Evolutionary conservation across 1,284 basidiomycete genomes (phyloP), one percentile per base, ranked within the genome.

Genomic region (Lentinus polychrous): DNA sequence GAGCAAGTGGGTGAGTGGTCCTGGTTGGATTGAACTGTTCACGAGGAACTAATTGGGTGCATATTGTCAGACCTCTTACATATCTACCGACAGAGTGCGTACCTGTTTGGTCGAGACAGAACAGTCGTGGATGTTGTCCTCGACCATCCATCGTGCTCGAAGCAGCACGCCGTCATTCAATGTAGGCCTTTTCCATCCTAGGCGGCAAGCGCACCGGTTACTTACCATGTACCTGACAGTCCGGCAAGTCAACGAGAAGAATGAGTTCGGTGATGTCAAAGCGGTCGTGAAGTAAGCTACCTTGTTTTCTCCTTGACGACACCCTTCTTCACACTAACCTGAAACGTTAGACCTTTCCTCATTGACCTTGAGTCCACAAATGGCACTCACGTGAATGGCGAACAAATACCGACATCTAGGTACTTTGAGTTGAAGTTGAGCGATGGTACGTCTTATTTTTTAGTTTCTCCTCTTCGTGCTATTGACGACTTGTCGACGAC

Each of bases 311-410:
- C 18, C 43, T 43, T 45, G 24, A 20, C 35, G 35, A 18, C 35
- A 12, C 55, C 45, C 48, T 47, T 33, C 34, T 49, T 47, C 51
- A 49, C 48, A 48, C 54, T 35, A 43, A 34, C 23, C 41, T 38
- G 23, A 55, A 27, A 27, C 27, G 3, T 34, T 55, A 92, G 94
- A 61, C 94, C 96, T 1, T 97, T 92, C 64, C 79, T 97, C 45
- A 94, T 97, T 53, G 95, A 99, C 66, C 80, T 99, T 7, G 95
- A 99, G 55, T 95, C 92, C 8, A 96, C 95, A 1, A 99, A 99
- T 61, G 86, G 91, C 2, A 97, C 94, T 0, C 76, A 80, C 51
- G 94, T 99, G 44, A 99, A 99, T 61, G 89, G 85, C 50, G 78
- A 86, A 58, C 72, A 78, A 49, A 86, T 99, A 46, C 95, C 95